Evolutionary conservation across 352 stramenopile genomes (phyloP).

Genomic region (Globisporangium ultimum): DNA sequence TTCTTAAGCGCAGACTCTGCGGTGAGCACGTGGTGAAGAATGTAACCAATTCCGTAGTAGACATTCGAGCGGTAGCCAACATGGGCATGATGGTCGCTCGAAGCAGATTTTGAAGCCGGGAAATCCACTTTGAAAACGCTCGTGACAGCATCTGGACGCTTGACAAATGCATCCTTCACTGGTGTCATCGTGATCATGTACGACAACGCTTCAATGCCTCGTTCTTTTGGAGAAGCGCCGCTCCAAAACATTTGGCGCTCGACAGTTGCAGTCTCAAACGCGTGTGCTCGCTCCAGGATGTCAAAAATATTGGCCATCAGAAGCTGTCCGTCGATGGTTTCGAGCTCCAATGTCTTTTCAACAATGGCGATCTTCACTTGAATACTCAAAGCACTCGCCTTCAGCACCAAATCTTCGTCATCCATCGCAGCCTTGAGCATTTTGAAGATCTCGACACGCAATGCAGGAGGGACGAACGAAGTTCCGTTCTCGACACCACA

Average conservation of each 20-base stretch:
- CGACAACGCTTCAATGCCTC: constrained; percentile 76
- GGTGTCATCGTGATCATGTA: constrained; percentile 82
- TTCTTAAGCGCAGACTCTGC: constrained; percentile 93
- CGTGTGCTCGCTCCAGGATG: constrained; percentile 60
- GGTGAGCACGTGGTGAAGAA: constrained; percentile 92
- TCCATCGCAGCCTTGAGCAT: constrained; percentile 66
- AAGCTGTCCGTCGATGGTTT: constrained; percentile 55
- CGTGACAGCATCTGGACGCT: constrained; percentile 43
- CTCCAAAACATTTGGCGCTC: constrained; percentile 58
- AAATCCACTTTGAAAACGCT: constrained; percentile 78
- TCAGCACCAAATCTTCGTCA: constrained; percentile 70
- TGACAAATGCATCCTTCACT: constrained; percentile 78
- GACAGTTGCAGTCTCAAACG: constrained; percentile 35
- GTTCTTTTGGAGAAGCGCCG: constrained; percentile 73
- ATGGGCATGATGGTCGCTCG: constrained; percentile 26
- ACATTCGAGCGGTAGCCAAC: constrained; percentile 78
- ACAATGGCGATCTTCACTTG: constrained; percentile 82
- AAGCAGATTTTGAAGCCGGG: constrained; percentile 20
- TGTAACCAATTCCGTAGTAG: constrained; percentile 93
- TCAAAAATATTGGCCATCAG: constrained; percentile 74
- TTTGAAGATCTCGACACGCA: constrained; percentile 77
- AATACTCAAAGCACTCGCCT: constrained; percentile 72
- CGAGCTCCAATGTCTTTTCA: constrained; percentile 75
- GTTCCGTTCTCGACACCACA: constrained; percentile 75
- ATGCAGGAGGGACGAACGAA: constrained; percentile 49